Evolutionary conservation across 257 asterid species (phyloP).

Genomic region (Paulownia fortunei): DNA sequence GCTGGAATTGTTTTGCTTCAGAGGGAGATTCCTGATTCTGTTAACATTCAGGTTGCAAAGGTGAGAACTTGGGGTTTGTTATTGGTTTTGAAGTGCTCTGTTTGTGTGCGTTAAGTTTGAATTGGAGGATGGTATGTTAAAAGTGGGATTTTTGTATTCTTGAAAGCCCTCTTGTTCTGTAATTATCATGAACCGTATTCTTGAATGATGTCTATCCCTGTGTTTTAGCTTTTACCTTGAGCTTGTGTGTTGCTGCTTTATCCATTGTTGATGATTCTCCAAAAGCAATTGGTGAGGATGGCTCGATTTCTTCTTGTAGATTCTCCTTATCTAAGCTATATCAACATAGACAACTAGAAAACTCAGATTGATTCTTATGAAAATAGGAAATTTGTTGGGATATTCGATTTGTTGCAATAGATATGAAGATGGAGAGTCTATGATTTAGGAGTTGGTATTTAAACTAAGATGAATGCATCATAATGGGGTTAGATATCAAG

Average conservation of each 20-base stretch:
- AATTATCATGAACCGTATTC: not conserved
- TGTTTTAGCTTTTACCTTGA: not conserved
- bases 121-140: not conserved
- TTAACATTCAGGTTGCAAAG: slow-evolving; percentile 90
- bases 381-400: not conserved
- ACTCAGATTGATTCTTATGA: not conserved
- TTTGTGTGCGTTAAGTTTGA: not conserved
- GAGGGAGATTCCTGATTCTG: slow-evolving; percentile 94
- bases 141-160: not conserved
- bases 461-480: not conserved
- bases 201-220: not conserved
- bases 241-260: not conserved
- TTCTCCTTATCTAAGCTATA: not conserved
- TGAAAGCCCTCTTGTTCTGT: not conserved
- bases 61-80: slow-evolving; percentile 46
- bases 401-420: slow-evolving; percentile 1
- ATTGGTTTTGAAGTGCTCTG: not conserved
- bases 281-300: not conserved
- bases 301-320: not conserved
- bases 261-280: not conserved
- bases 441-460: not conserved
- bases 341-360: not conserved
- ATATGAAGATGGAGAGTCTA: slow-evolving; percentile 1
- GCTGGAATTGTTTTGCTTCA: slow-evolving; percentile 96
- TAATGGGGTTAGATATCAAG: not conserved